A percentile compares a stretch with the other conserved stretches of the same genome.
phyloP scores from a whole-genome alignment of 768 basidiomycete species.

The Auricularia auricula-judae region DNA sequence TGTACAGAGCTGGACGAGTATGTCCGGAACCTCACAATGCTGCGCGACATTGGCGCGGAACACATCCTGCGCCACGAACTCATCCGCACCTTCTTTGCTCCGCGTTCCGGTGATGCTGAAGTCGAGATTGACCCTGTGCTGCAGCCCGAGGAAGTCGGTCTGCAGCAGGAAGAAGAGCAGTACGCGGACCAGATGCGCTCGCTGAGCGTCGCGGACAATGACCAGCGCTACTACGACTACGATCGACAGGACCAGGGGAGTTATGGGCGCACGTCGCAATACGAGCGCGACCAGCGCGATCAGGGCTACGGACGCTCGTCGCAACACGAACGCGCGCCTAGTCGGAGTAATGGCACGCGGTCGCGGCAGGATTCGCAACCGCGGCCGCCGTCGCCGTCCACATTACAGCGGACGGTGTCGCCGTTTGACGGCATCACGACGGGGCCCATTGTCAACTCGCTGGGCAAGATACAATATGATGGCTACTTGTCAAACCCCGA shows the following conservation, averaged over 20 bases:
- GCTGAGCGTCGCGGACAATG: slow-evolving; percentile 35
- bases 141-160: slow-evolving; percentile 39
- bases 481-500: neutral
- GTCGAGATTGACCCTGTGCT: slow-evolving; percentile 47
- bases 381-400: neutral
- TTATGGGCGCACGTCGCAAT: neutral
- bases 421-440: neutral
- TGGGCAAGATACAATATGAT: neutral
- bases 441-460: neutral
- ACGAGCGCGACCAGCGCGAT: neutral
- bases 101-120: slow-evolving; percentile 79
- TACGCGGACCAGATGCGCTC: slow-evolving; percentile 28
- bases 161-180: slow-evolving; percentile 27
- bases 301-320: neutral
- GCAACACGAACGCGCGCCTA: neutral
- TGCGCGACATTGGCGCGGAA: slow-evolving; percentile 54
- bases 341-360: neutral
- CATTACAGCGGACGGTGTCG: neutral
- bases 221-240: slow-evolving; percentile 33
- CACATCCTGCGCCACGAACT: slow-evolving; percentile 75
- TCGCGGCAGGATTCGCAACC: neutral
- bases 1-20: slow-evolving; percentile 84
- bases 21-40: slow-evolving; percentile 63
- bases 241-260: neutral
- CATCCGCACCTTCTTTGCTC: slow-evolving; percentile 71